Conservation (phyloP, 169 alveolate species). For the Cryptosporidium meleagridis region DNA sequence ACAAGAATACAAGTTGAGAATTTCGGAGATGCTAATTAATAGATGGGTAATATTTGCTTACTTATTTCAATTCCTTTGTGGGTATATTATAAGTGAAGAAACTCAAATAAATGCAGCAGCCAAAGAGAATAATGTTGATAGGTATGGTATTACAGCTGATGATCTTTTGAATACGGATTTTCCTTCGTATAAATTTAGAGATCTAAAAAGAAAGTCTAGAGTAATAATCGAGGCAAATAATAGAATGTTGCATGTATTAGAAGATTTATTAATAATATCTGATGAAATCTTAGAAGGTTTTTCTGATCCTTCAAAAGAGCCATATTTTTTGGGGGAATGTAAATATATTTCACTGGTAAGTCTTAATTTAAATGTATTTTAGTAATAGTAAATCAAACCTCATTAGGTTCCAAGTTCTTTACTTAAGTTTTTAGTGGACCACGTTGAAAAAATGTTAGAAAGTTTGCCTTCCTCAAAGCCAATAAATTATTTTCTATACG, state of each 20-base stretch:
- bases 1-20: neutral
- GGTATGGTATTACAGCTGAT: constrained; percentile 12
- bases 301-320: neutral
- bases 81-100: neutral
- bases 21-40: neutral
- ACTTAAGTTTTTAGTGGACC: neutral
- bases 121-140: neutral
- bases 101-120: neutral
- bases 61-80: neutral
- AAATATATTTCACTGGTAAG: constrained; percentile 19
- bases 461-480: constrained; percentile 18
- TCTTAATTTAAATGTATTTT: neutral
- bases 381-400: neutral
- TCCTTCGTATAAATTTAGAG: constrained; percentile 52
- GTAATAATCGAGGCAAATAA: constrained; percentile 24
- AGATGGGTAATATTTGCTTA: neutral
- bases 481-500: neutral
- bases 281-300: neutral
- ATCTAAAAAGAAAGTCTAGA: constrained; percentile 65
- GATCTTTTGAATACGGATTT: neutral
- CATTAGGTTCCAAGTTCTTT: constrained; percentile 38
- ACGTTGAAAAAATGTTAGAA: constrained; percentile 29
- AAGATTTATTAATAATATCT: constrained; percentile 1
- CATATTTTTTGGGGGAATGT: neutral
- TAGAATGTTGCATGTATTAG: constrained; percentile 27